A percentile compares a stretch with the other conserved stretches of the same genome.
These are phyloP conservation scores for Pilaira anomala DNA, from an alignment of 192 early-diverging fungal species.

Conservation along the genomic window DNA sequence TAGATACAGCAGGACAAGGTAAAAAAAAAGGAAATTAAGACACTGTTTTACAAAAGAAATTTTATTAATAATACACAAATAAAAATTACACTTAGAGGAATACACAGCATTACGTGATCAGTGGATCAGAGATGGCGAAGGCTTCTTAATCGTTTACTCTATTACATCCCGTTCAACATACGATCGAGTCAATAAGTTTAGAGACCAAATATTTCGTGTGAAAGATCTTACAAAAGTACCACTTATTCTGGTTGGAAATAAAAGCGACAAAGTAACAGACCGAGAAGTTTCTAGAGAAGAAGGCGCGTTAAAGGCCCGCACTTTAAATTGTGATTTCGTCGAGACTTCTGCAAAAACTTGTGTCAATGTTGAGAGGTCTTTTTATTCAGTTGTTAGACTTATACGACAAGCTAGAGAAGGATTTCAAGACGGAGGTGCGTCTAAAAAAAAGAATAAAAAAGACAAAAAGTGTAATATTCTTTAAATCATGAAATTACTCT, in stretches of 20 bases:
- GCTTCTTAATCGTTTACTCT: constrained; percentile 82
- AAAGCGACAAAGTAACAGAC: constrained; percentile 78
- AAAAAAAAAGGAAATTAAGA: not conserved
- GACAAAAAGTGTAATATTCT: constrained; percentile 12
- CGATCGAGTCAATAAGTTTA: constrained; percentile 74
- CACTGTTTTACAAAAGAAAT: not conserved
- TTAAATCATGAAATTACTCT: not conserved
- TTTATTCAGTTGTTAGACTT: constrained; percentile 69
- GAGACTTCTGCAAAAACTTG: constrained; percentile 83
- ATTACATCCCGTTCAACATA: constrained; percentile 81
- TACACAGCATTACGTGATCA: constrained; percentile 76
- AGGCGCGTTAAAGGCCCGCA: constrained; percentile 65
- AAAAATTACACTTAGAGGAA: constrained; percentile 45
- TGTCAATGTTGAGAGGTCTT: constrained; percentile 84
- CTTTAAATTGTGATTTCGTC: constrained; percentile 72
- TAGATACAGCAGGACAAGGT: constrained; percentile 91
- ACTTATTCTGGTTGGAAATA: constrained; percentile 85
- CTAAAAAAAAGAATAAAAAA: constrained; percentile 13
- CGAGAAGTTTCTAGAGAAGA: constrained; percentile 78
- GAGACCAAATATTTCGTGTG: constrained; percentile 77
- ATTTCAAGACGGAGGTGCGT: not conserved
- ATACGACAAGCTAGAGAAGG: constrained; percentile 57
- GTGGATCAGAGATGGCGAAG: constrained; percentile 77
- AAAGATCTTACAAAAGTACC: constrained; percentile 80
- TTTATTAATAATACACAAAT: constrained; percentile 1